These are phyloP conservation scores for Xerocomus brunneocitrinus DNA, from an alignment of 768 basidiomycete species.

Conservation along the genomic window DNA sequence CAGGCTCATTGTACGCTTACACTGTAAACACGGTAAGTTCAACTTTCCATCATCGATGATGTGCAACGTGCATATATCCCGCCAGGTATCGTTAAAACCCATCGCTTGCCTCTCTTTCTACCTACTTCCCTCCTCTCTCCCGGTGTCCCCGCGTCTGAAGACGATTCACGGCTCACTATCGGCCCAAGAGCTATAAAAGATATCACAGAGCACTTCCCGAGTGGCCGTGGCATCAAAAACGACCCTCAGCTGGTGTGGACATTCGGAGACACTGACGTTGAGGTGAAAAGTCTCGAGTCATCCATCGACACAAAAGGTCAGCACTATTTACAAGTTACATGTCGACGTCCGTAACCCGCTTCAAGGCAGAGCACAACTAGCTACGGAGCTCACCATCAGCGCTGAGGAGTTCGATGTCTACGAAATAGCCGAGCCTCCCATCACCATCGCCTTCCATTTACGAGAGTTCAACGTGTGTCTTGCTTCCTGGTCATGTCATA, in stretches of 20 bases:
- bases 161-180: conserved; percentile 64
- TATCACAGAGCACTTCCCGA: conserved; percentile 78
- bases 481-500: not conserved
- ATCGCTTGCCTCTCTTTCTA: conserved; percentile 59
- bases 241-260: conserved; percentile 82
- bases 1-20: conserved; percentile 63
- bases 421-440: conserved; percentile 57
- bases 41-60: not conserved
- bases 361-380: conserved; percentile 56
- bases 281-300: conserved; percentile 63
- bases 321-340: not conserved
- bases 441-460: conserved; percentile 72
- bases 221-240: conserved; percentile 53
- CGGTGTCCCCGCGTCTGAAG: conserved; percentile 49
- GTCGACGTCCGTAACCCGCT: not conserved
- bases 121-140: conserved; percentile 61
- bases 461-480: conserved; percentile 72
- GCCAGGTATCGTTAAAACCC: conserved; percentile 77
- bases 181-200: conserved; percentile 71
- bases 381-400: conserved; percentile 73
- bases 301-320: conserved; percentile 63
- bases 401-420: conserved; percentile 80
- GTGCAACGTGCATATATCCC: conserved; percentile 8
- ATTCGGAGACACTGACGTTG: conserved; percentile 66
- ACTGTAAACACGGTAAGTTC: conserved; percentile 76